A percentile compares a stretch with the other conserved stretches of the same genome.
Conservation (phyloP, 2,329 filamentous ascomycete genomes). For the Arthrobotrys megalospora region DNA sequence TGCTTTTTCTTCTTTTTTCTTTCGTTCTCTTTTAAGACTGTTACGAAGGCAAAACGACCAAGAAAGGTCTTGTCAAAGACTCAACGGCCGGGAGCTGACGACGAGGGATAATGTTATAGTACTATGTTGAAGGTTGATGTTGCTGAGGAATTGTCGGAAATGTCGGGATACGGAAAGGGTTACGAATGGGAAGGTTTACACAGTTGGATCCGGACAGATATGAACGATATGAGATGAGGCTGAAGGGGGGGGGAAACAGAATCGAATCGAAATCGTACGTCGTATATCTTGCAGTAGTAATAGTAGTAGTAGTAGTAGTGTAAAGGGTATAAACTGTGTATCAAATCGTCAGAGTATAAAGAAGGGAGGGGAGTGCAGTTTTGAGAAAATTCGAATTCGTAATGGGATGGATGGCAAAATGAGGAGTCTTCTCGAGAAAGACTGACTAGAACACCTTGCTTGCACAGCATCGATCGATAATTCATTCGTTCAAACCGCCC, state of each 20-base stretch:
- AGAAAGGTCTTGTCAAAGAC: slow-evolving; percentile 5
- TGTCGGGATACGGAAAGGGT: not conserved
- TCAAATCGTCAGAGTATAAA: slow-evolving; percentile 17
- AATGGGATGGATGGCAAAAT: slow-evolving; percentile 24
- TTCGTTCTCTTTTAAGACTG: not conserved
- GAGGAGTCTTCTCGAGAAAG: not conserved
- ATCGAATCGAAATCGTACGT: slow-evolving; percentile 23
- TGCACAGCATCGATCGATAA: slow-evolving; percentile 12
- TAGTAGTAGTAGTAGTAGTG: not conserved
- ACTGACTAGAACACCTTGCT: slow-evolving; percentile 24
- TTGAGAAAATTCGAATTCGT: slow-evolving; percentile 42
- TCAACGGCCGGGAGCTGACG: slow-evolving; percentile 32
- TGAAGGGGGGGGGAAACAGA: not conserved
- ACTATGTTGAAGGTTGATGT: not conserved
- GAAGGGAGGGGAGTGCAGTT: slow-evolving; percentile 9
- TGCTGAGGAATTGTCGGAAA: not conserved
- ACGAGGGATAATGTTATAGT: slow-evolving; percentile 8
- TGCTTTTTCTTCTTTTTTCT: not conserved
- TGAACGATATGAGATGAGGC: slow-evolving; percentile 13
- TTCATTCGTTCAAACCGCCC: too few species aligned
- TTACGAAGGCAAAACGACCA: slow-evolving; percentile 51
- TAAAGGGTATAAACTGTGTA: not conserved
- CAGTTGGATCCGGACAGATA: not conserved
- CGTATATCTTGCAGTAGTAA: slow-evolving; percentile 4
- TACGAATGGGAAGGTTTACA: too few species aligned